Evolutionary conservation across 306 rosid species (phyloP), one percentile per base, ranked within the genome.

Genomic region (Prunus dulcis): DNA sequence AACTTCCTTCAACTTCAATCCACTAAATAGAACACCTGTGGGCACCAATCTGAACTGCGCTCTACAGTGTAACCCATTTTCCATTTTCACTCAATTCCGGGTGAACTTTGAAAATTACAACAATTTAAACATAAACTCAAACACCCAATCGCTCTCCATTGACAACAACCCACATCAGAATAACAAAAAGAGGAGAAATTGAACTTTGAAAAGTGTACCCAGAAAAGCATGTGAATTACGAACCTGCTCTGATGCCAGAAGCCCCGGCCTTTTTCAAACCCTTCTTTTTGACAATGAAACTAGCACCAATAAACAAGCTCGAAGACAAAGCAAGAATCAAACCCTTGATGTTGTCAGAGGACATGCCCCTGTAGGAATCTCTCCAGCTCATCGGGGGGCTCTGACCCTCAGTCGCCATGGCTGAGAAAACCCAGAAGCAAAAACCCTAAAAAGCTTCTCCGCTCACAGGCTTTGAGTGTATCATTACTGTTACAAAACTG

Each of bases 201-300:
- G 45, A 62, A 62, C 67, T 62, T 10, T 62, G 11, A 56, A 45
- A 3, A 64, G 27, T 46, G 34, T 3, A 63, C 19, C 50, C 20
- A 67, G 28, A 67, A 6, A 67, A 43, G 71, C 49, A 15, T 20
- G 25, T 3, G 57, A 68, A 25, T 23, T 72, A 25, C 55, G 19
- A 18, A 93, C 98, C 98, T 80, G 98, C 98, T 69, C 98, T 81
- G 79, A 91, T 50, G 76, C 98, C 98, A 47, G 91, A 83, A 47
- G 98, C 92, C 25, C 91, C 98, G n/a, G 98, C 98, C 75, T 81
- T 93, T 88, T 93, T 91, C 86, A 91, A 81, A 10, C 98, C 98
- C 84, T 93, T 93, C 76, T 93, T 93, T 71, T 93, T 93, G 34
- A 93, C 97, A 75, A 93, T 93, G 86, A 93, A 93, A 68, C 97